Conservation (phyloP, 148 eudicot species). For the Salicornia ramosissima region DNA sequence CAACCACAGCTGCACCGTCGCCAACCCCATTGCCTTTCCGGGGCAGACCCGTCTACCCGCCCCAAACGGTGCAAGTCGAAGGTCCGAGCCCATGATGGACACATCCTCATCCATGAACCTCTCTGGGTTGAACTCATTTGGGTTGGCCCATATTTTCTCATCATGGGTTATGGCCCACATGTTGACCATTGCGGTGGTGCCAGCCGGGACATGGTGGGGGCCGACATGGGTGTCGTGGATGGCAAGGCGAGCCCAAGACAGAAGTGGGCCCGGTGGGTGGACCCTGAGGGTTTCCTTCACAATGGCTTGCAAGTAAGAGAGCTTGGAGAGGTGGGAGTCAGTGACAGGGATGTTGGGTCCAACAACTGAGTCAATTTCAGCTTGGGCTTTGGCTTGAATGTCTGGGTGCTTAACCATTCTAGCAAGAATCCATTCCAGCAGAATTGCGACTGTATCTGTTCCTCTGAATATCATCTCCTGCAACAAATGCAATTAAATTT, state of each 20-base stretch:
- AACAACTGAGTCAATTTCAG: slow-evolving; percentile 50
- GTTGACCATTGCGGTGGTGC: slow-evolving; percentile 96
- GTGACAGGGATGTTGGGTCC: slow-evolving; percentile 35
- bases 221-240: slow-evolving; percentile 80
- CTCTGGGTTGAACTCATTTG: slow-evolving; percentile 58
- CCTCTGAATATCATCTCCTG: slow-evolving; percentile 98
- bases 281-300: slow-evolving; percentile 77
- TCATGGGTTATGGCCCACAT: slow-evolving; percentile 97
- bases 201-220: slow-evolving; percentile 67
- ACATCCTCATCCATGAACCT: slow-evolving; percentile 73
- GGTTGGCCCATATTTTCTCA: slow-evolving; percentile 56
- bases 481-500: neutral
- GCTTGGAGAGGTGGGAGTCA: slow-evolving; percentile 67
- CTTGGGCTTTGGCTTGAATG: slow-evolving; percentile 80
- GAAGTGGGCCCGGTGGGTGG: slow-evolving; percentile 95
- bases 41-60: slow-evolving; percentile 90
- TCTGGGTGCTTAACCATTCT: slow-evolving; percentile 91
- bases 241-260: slow-evolving; percentile 93
- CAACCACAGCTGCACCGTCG: slow-evolving; percentile 81
- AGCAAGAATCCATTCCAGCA: slow-evolving; percentile 83
- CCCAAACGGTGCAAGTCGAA: slow-evolving; percentile 79
- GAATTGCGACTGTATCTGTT: slow-evolving; percentile 86
- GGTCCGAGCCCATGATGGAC: slow-evolving; percentile 74
- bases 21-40: slow-evolving; percentile 71
- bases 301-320: slow-evolving; percentile 69